phyloP scores from a whole-genome alignment of 2,329 filamentous ascomycete species.

The Aspergillus sp. region DNA sequence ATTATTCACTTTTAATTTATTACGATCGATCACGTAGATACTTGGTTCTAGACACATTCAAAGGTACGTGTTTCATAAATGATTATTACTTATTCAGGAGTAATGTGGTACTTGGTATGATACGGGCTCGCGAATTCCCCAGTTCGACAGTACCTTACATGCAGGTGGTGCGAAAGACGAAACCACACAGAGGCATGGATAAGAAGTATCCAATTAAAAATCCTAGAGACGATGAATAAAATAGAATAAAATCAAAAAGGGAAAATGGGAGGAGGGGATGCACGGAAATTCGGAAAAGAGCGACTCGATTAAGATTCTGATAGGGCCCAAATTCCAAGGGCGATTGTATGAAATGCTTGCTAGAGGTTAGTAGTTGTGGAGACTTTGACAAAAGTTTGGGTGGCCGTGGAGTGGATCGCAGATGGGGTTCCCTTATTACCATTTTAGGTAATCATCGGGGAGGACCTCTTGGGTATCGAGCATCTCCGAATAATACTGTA shows the following conservation, averaged over 20 bases:
- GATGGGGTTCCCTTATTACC: neutral
- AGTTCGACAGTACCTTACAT: neutral
- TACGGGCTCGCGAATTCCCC: neutral
- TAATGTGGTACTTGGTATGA: neutral
- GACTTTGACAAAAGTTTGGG: conserved; percentile 11
- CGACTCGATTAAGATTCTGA: conserved; percentile 8
- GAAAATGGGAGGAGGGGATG: neutral
- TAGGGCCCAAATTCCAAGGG: conserved; percentile 6
- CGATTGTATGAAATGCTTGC: neutral
- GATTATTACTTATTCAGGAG: neutral
- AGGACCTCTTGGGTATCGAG: neutral
- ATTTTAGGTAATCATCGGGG: neutral
- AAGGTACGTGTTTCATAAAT: neutral
- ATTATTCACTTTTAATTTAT: neutral
- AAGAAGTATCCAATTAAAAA: neutral
- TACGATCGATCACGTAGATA: neutral
- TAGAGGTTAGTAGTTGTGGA: conserved; percentile 5
- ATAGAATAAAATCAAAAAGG: neutral
- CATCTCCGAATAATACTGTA: neutral
- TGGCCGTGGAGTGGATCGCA: neutral
- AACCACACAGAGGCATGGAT: neutral
- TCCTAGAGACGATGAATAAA: neutral
- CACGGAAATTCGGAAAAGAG: conserved; percentile 4
- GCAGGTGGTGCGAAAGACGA: neutral
- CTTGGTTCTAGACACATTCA: neutral